phyloP scores from a whole-genome alignment of 139 green algal genomes.

The Dunaliella primolecta region DNA sequence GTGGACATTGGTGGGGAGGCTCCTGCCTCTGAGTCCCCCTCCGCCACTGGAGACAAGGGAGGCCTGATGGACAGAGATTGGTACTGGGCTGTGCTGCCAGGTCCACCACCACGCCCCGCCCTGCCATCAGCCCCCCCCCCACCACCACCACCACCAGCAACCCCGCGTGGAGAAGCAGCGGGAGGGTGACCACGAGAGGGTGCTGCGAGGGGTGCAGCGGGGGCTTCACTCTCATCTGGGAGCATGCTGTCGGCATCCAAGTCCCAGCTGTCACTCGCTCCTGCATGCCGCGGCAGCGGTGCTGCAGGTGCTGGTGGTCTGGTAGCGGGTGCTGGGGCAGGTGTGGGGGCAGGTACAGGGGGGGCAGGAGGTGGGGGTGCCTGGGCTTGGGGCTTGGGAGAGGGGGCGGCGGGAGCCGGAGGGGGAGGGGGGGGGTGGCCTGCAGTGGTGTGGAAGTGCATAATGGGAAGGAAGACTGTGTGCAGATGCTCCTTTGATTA shows the following conservation, averaged over 20 bases:
- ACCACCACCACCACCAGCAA: too few species aligned
- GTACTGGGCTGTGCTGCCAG: too few species aligned
- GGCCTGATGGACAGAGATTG: background rate
- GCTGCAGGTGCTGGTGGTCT: background rate
- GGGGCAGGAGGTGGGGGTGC: background rate
- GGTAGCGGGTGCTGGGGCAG: background rate
- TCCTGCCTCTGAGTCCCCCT: background rate
- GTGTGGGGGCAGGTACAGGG: background rate
- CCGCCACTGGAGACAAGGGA: background rate
- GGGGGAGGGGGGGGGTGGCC: background rate
- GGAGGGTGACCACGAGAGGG: background rate
- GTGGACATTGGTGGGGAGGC: background rate
- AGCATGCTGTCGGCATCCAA: constrained; percentile 28
- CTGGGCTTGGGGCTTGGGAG: background rate
- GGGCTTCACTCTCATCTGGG: constrained; percentile 20
- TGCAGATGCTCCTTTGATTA: background rate
- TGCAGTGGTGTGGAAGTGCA: too few species aligned
- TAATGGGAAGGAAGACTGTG: background rate
- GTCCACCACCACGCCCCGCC: too few species aligned
- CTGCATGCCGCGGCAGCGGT: background rate
- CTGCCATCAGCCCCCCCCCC: too few species aligned
- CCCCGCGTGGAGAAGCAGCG: too few species aligned
- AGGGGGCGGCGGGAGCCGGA: background rate
- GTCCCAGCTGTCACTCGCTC: constrained; percentile 29
- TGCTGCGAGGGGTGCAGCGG: background rate